Base-by-base conservation (phyloP, 257 asterid genomes). In the Ilex aquifolium region DNA sequence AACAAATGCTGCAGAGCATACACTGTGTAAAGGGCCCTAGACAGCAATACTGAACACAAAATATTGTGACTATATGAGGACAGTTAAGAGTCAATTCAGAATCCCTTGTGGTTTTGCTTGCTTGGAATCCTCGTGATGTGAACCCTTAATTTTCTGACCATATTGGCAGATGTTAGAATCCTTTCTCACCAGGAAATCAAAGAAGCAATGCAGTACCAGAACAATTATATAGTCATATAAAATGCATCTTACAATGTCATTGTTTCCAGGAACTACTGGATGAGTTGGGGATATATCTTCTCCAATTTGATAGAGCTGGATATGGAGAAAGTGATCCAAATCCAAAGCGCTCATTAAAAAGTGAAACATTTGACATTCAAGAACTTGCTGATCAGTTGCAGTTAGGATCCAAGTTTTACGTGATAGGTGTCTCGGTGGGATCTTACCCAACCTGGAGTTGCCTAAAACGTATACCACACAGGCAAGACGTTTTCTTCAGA, bases 251-350 rank as follows among this genome's bases (percentile, higher is more conserved):
- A 77, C 68, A 44, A n/a, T 29, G 56, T 36, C 69, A 69, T 73
- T 65, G 73, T 65, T 15, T 66, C 36, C 78, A 92, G 98, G 97
- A 83, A 44, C 60, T 89, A 15, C 68, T 92, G 72, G 88, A 86
- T 69, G 82, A 78, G 68, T 70, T 87, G 71, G 78, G 82, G 64
- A 72, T 92, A 68, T 83, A 84, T 69, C 59, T 92, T 55, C 61
- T 89, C 65, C 64, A 80, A 53, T 89, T 72, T 44, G 97, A 92
- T 65, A 85, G 97, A 69, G 95, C 99, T 6, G 99, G 99, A 56
- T 92, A 92, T 76, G 97, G 99, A 3, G 95, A 92, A 53, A 92
- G 99, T 61, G 95, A 87, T 74, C 95, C 92, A 44, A 85, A 91
- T 70, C 54, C 54, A 15, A 49, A 15, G 14, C 54, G 54, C 54